Evolutionary conservation across 805 yeast species (phyloP).

Genomic region (Peterozyma toletana): DNA sequence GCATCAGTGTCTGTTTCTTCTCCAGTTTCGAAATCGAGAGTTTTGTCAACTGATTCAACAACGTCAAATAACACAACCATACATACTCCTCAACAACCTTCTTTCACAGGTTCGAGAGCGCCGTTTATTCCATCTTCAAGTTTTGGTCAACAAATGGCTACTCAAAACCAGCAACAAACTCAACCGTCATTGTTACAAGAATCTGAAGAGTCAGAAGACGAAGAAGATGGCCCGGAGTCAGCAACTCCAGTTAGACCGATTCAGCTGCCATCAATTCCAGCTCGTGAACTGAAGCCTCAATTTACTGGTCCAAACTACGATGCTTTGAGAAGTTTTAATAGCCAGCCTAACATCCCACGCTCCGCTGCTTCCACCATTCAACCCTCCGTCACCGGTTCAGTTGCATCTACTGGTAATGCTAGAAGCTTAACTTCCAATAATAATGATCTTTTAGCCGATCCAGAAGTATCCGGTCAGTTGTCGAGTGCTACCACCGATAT

Average conservation of each 20-base stretch:
- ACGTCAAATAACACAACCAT: conserved; percentile 6
- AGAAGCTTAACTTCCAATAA: conserved; percentile 15
- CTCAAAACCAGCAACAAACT: conserved; percentile 18
- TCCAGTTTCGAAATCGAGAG: conserved; percentile 7
- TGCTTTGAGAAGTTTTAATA: conserved; percentile 32
- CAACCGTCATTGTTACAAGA: conserved; percentile 26
- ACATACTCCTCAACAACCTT: conserved; percentile 15
- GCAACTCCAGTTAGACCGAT: conserved; percentile 14
- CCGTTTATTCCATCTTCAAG: conserved; percentile 74
- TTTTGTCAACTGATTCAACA: conserved; percentile 1
- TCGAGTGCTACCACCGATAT: conserved; percentile 78
- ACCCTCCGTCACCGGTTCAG: conserved; percentile 8
- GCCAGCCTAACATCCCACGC: conserved; percentile 5
- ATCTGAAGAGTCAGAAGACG: conserved; percentile 27
- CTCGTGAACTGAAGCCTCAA: conserved; percentile 25
- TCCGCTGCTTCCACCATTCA: conserved; percentile 9
- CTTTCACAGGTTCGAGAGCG: conserved; percentile 25
- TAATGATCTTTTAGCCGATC: conserved; percentile 50
- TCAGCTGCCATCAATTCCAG: conserved; percentile 25
- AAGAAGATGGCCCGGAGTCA: conserved; percentile 21
- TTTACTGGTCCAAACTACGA: conserved; percentile 35
- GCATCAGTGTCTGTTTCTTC: conserved; percentile 15
- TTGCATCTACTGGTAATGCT: conserved; percentile 9
- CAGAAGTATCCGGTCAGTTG: conserved; percentile 57
- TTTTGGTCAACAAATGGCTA: conserved; percentile 69